A percentile compares a stretch with the other conserved stretches of the same genome.
phyloP scores from a whole-genome alignment of 192 early-diverging fungal species.

The Mortierella antarctica region DNA sequence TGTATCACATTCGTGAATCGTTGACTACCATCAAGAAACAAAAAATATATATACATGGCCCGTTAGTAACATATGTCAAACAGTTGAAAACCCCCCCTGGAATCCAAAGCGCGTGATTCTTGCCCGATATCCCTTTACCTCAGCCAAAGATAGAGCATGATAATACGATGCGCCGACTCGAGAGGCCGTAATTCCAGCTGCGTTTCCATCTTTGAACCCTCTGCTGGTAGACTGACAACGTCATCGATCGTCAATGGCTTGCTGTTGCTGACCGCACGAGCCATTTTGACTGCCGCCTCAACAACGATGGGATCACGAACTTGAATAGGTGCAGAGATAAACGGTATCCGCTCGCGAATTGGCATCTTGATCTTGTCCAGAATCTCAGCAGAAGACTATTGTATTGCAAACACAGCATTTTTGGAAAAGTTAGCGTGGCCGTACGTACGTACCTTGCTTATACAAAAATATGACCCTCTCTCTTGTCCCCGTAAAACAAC shows the following conservation, averaged over 20 bases:
- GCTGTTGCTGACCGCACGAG: constrained; percentile 12
- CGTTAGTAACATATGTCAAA: neutral
- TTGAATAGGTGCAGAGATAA: constrained; percentile 54
- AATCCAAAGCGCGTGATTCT: neutral
- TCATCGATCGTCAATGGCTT: constrained; percentile 61
- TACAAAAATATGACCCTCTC: neutral
- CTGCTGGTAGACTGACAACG: constrained; percentile 59
- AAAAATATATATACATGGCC: neutral
- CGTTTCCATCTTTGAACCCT: neutral
- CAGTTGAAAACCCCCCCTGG: neutral
- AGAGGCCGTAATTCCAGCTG: constrained; percentile 54
- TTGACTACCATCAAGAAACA: constrained; percentile 12
- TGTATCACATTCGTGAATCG: constrained; percentile 29
- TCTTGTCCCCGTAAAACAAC: neutral
- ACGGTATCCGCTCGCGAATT: constrained; percentile 34
- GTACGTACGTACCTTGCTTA: neutral
- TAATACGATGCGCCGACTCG: constrained; percentile 79
- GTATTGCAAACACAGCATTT: neutral
- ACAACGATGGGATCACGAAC: constrained; percentile 18
- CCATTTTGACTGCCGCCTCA: constrained; percentile 20
- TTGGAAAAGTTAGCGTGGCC: no score
- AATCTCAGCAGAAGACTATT: constrained; percentile 25
- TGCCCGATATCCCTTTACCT: constrained; percentile 49
- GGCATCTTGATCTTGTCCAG: constrained; percentile 31
- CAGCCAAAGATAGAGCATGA: constrained; percentile 93